Base-by-base conservation (phyloP, 2,329 filamentous ascomycete species). In the Rutstroemia sp. region DNA sequence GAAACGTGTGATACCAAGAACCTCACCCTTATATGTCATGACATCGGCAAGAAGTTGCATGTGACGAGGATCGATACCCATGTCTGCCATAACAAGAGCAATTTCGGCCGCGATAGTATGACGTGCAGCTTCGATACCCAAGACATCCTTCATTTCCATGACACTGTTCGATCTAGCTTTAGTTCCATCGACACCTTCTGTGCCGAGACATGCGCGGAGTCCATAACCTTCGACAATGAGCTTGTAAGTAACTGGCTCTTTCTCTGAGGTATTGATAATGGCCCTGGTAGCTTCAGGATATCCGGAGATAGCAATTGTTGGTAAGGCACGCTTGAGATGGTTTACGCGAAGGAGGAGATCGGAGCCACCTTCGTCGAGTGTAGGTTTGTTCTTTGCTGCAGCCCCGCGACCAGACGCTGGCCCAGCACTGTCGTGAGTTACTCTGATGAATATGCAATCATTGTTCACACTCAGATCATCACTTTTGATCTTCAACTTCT, bases 21-120 rank as follows among this genome's bases (percentile, higher is more conserved):
- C 89, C 64, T 97, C 92, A 51, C 94, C 94, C 76, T 96, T 97
- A 79, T 92, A 97, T 0, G 94, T 97, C 94, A 99, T 99, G 54
- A 96, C 92, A 68, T 99, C 94, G 10, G 94, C 92, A 1, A 99
- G 82, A 17, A 99, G 81, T 70, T 96, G 88, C 91, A 99, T 97
- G 75, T 99, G 94, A 56, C 94, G 88, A 46, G 92, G 92, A 73
- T 99, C 94, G 67, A 99, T 97, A 71, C 83, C 85, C 91, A 99
- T 96, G 70, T 87, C 84, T 38, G 83, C 83, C 92, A 97, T 99
- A 68, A 97, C 94, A 52, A 80, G 79, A 53, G 79, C 81, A 66
- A 99, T 97, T 75, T 99, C 94, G 47, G 81, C 77, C 50, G 94
- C 88, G 67, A 99, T 97, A 6, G 92, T 95, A 3, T 81, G 82